These are phyloP conservation scores for Coprinopsis marcescibilis DNA, from an alignment of 768 basidiomycete genomes.

Conservation along the genomic window DNA sequence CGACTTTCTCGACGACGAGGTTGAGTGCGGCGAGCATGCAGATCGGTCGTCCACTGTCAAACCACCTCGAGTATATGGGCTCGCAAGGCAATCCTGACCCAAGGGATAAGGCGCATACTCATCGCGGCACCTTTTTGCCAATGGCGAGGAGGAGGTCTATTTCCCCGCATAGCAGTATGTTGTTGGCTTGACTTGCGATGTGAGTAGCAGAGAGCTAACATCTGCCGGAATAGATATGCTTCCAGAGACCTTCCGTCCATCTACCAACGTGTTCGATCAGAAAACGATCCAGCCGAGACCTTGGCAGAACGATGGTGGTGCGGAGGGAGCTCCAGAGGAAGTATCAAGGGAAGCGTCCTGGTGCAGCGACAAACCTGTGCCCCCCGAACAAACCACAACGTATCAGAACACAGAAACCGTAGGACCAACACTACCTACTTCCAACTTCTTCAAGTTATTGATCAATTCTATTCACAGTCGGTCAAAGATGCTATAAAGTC, in stretches of 20 bases:
- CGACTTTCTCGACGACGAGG: too few relatives aligned
- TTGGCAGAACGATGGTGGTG: too few relatives aligned
- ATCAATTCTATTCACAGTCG: slow-evolving; percentile 17
- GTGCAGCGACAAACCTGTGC: slow-evolving; percentile 28
- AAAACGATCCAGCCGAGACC: slow-evolving; percentile 3
- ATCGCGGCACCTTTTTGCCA: neutral
- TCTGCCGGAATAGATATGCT: slow-evolving; percentile 39
- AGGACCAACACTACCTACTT: slow-evolving; percentile 8
- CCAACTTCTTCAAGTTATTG: slow-evolving; percentile 8
- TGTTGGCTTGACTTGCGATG: too few relatives aligned
- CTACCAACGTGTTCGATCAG: slow-evolving; percentile 7
- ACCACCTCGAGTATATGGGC: too few relatives aligned
- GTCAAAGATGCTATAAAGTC: slow-evolving; percentile 30
- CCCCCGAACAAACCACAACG: slow-evolving; percentile 34
- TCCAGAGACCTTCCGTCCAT: slow-evolving; percentile 8
- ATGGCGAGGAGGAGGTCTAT: too few relatives aligned
- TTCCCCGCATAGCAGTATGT: too few relatives aligned
- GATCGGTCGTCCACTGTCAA: too few relatives aligned
- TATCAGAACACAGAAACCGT: slow-evolving; percentile 32
- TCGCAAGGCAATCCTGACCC: too few relatives aligned
- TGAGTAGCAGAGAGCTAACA: slow-evolving; percentile 48
- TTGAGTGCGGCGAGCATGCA: too few relatives aligned
- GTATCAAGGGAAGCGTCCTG: slow-evolving; percentile 20
- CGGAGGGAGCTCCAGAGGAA: slow-evolving; percentile 20
- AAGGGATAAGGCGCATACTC: neutral